A percentile compares a stretch with the other conserved stretches of the same genome.
These are phyloP conservation scores for Neurospora hispaniola DNA, from an alignment of 495 filamentous ascomycete genomes.

Conservation along the genomic window DNA sequence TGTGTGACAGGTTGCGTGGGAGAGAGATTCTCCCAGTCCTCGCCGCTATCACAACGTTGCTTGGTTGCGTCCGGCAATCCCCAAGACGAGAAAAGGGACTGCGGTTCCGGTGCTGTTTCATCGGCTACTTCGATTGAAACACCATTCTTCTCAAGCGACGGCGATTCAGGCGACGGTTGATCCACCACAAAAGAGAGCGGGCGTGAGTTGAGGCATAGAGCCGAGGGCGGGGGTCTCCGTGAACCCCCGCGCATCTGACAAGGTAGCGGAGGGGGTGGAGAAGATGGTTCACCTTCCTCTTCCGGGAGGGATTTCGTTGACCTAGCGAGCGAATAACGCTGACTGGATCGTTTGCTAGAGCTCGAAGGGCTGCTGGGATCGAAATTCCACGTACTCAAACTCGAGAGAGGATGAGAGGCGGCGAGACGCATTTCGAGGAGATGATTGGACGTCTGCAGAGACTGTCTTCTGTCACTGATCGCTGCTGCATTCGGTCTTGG, in stretches of 20 bases:
- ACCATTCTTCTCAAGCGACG: neutral
- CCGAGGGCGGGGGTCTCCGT: slow-evolving; percentile 32
- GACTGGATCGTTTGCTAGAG: slow-evolving; percentile 20
- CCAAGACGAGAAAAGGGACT: slow-evolving; percentile 20
- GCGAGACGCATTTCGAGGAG: slow-evolving; percentile 27
- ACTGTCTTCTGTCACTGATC: slow-evolving; percentile 42
- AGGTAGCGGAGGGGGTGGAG: neutral
- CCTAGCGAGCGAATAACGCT: slow-evolving; percentile 30
- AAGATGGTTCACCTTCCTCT: slow-evolving; percentile 1
- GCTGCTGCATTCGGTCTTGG: slow-evolving; percentile 40
- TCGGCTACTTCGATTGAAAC: neutral
- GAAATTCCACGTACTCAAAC: neutral
- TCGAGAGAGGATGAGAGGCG: slow-evolving; percentile 16
- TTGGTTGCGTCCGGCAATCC: neutral
- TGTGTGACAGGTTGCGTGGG: neutral
- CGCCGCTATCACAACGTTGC: neutral
- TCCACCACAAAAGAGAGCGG: slow-evolving; percentile 41
- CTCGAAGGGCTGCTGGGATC: neutral
- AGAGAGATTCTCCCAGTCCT: neutral
- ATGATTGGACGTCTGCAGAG: slow-evolving; percentile 39
- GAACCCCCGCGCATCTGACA: slow-evolving; percentile 9
- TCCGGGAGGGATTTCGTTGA: slow-evolving; percentile 8
- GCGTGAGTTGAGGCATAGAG: slow-evolving; percentile 29
- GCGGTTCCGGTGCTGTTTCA: slow-evolving; percentile 14
- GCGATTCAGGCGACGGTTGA: slow-evolving; percentile 31